These are phyloP conservation scores for Cucumis hystrix DNA, from an alignment of 306 rosid genomes.

Conservation along the genomic window DNA sequence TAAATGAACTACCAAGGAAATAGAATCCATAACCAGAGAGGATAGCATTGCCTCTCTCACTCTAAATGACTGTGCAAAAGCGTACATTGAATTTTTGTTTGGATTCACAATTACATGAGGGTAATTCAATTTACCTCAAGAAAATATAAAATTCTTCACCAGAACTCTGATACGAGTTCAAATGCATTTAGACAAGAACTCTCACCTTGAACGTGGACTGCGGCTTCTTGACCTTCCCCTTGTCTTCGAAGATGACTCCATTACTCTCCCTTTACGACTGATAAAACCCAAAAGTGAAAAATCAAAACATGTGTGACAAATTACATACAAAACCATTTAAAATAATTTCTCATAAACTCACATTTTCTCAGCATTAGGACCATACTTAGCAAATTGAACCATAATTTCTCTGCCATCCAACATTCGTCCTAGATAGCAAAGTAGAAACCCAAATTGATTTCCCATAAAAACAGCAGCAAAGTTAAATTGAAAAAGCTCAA, in stretches of 20 bases:
- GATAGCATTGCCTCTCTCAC: neutral
- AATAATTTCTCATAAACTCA: slow-evolving; percentile 1
- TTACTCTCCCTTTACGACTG: slow-evolving; percentile 50
- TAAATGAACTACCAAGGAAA: neutral
- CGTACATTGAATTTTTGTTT: neutral
- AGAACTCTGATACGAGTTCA: neutral
- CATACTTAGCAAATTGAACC: slow-evolving; percentile 80
- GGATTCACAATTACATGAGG: neutral
- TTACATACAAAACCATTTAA: neutral
- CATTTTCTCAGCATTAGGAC: slow-evolving; percentile 73
- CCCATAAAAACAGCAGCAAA: neutral
- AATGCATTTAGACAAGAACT: slow-evolving; percentile 5
- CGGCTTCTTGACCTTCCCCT: slow-evolving; percentile 44
- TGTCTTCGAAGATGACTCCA: slow-evolving; percentile 37
- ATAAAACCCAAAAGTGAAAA: neutral
- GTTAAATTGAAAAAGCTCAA: neutral
- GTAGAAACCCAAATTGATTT: neutral
- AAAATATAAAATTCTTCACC: neutral
- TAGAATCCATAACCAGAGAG: neutral
- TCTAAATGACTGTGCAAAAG: neutral
- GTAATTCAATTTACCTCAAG: neutral
- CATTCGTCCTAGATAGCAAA: slow-evolving; percentile 32
- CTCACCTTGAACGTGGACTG: slow-evolving; percentile 68
- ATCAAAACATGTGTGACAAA: neutral
- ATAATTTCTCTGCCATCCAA: slow-evolving; percentile 71